Evolutionary conservation across 352 stramenopile species (phyloP), one percentile per base, ranked within the genome.

Genomic region (Discostella stelligera): DNA sequence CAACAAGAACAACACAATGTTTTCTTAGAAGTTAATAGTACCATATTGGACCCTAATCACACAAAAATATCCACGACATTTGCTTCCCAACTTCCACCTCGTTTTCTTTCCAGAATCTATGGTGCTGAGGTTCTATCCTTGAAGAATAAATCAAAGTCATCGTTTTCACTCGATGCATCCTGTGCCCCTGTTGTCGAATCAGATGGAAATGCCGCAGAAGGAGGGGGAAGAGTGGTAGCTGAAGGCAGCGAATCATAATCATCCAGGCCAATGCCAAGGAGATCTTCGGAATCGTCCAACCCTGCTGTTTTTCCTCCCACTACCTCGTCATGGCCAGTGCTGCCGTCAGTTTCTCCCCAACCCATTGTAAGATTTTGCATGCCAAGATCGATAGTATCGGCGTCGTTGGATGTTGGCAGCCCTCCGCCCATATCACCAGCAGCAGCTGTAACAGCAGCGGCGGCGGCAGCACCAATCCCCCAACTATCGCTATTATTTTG

Each of bases 141-240:
- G 62, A 91, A 91, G 75, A 91, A 90, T 11, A 71, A 46, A 80
- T 91, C 86, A 80, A 91, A 91, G 49, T 87, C 78, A 63, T 90
- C 83, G 41, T 80, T 62, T 2, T 49, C 48, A 30, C 67, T 66
- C n/a, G 37, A 44, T 44, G 63, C 60, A 37, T 55, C 49, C 64
- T 68, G 44, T 9, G 52, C 54, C 20, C 37, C 59, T 55, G 54
- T 52, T 44, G 60, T 52, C 32, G 37, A 64, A 14, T 49, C 68
- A 68, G 74, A 87, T 41, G 10, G 0, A 74, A 72, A 50, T 14
- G 37, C 13, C 7, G 7, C 11, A 39, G 46, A 1, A 56, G 66
- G 61, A 44, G 37, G 37, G 2, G 37, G 37, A 14, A 32, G 27
- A 32, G 27, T 32, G 27, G 37, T 14, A 44, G 37, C 2, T 14